Evolutionary conservation across 768 basidiomycete genomes (phyloP).

Genomic region (Mycena galopus): DNA sequence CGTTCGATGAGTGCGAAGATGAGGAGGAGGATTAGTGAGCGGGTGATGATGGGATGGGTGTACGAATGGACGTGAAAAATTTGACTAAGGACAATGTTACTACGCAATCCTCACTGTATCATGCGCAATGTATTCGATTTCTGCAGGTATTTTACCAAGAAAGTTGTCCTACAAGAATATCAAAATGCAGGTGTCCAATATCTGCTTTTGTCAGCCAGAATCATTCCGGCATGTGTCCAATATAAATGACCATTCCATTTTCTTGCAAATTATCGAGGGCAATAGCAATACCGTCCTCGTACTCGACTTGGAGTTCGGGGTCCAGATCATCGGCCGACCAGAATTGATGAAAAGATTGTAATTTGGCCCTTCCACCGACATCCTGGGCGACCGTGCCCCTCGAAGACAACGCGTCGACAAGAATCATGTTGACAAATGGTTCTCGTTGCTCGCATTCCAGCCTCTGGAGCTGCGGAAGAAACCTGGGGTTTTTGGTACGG

Average conservation of each 20-base stretch:
- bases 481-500: not conserved
- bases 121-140: constrained; percentile 21
- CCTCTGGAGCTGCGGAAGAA: not conserved
- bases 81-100: not conserved
- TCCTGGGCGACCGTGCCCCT: not conserved
- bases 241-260: not conserved
- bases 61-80: constrained; percentile 2
- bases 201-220: not conserved
- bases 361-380: not conserved
- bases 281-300: not conserved
- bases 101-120: constrained; percentile 21
- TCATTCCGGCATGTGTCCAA: not conserved
- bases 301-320: not conserved
- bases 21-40: constrained; percentile 44
- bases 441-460: not conserved
- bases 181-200: too few species aligned
- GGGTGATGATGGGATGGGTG: not conserved
- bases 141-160: too few species aligned
- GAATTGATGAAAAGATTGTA: not conserved
- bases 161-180: not conserved
- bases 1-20: constrained; percentile 41
- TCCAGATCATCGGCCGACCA: not conserved
- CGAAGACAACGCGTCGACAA: not conserved
- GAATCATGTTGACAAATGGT: not conserved
- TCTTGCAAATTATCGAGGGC: not conserved